A percentile compares a stretch with the other conserved stretches of the same genome.
Conservation (phyloP, 495 filamentous ascomycete genomes). For the Penicillium paxilli region DNA sequence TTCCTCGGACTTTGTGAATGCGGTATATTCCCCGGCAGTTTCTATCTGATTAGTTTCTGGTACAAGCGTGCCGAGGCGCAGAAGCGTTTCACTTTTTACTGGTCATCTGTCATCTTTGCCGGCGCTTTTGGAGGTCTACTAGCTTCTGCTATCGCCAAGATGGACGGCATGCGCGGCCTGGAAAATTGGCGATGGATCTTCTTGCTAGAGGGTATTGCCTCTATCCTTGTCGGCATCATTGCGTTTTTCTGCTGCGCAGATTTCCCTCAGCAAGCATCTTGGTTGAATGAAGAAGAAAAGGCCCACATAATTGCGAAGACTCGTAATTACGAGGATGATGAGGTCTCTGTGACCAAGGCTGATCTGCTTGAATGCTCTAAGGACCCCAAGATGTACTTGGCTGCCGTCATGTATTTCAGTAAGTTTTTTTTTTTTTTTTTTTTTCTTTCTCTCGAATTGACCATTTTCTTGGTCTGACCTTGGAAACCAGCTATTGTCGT, state of each 20-base stretch:
- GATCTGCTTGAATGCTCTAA: slow-evolving; percentile 10
- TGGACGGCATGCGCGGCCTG: slow-evolving; percentile 67
- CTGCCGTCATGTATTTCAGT: slow-evolving; percentile 27
- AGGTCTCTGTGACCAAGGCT: not conserved
- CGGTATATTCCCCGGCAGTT: slow-evolving; percentile 49
- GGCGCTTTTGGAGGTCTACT: slow-evolving; percentile 60
- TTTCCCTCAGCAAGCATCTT: slow-evolving; percentile 30
- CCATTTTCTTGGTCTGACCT: not conserved
- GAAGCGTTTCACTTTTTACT: slow-evolving; percentile 34
- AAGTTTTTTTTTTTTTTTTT: not conserved
- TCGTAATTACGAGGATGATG: slow-evolving; percentile 1
- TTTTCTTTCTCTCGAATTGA: not conserved
- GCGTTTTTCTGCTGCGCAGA: slow-evolving; percentile 33
- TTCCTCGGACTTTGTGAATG: slow-evolving; percentile 82
- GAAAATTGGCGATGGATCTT: slow-evolving; percentile 85
- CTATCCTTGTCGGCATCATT: slow-evolving; percentile 22
- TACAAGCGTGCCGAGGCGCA: slow-evolving; percentile 31
- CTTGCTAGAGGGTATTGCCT: slow-evolving; percentile 28
- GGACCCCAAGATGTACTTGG: slow-evolving; percentile 22
- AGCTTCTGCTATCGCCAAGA: slow-evolving; percentile 74
- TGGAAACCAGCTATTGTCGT: slow-evolving; percentile 13
- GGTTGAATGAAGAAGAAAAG: slow-evolving; percentile 26
- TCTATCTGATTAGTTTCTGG: slow-evolving; percentile 63
- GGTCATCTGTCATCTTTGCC: slow-evolving; percentile 23
- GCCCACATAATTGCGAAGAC: slow-evolving; percentile 11